Evolutionary conservation across 1,139 yeast species (phyloP), one percentile per base, ranked within the genome.

Genomic region (Debaryomycetaceae sp.): DNA sequence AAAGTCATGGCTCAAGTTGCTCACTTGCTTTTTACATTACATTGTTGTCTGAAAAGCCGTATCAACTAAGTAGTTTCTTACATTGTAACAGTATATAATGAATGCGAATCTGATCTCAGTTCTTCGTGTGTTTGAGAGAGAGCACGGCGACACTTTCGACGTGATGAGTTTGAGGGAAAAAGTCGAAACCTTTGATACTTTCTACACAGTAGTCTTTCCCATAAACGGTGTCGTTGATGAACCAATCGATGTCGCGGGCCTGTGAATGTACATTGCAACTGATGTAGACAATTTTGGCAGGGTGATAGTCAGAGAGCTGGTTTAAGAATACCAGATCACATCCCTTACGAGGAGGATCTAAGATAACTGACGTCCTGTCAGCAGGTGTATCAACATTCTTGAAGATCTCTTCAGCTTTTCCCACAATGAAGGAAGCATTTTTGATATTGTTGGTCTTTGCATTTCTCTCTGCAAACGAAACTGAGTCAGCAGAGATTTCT

Each of bases 251-350:
- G 62, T 93, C 99, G 57, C 98, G 74, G 5, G 98, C 98, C 66
- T 93, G 99, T 8, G 97, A 89, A 66, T 93, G 98, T 42, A 93
- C 99, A 62, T 95, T 93, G 71, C 99, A 93, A 51, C 97, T 88
- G 44, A 93, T 88, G 66, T 93, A 93, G 22, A 93, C 96, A 45
- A 93, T 81, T 55, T 83, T 84, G 11, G 87, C 87, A 4, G 99
- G 98, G 51, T 79, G 74, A 66, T 87, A 93, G 17, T 75, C 87
- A 17, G 95, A 78, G 48, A 93, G 73, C 68, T 93, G 99, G 52
- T 85, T 81, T 65, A 93, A 73, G 58, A 93, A 93, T 7, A 83
- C 82, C 45, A 83, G 85, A 63, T 91, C 98, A 65, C 98, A 91
- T 1, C 99, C 99, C 65, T 93, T 93, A 62, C 99, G 81, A 38